Evolutionary conservation across 176 grass and related monocot species (phyloP).

Genomic region (Hordeum vulgare): MorexV3_pseudomolecules_assembly NC_058522.1:518533329-518533828

Average conservation of each 20-base stretch:
- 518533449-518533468: constrained; percentile 86
- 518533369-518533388: background rate
- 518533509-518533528: constrained; percentile 92
- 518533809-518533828: background rate
- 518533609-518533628: constrained; percentile 76
- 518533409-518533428: background rate
- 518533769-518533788: background rate
- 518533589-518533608: constrained; percentile 90
- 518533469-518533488: constrained; percentile 61
- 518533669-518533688: constrained; percentile 2
- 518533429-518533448: constrained; percentile 98
- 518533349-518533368: constrained; percentile 10
- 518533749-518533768: background rate
- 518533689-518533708: background rate
- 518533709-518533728: background rate
- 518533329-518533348: background rate
- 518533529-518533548: constrained; percentile 75
- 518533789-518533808: background rate
- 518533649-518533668: background rate
- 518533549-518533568: constrained; percentile 95
- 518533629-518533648: constrained; percentile 1
- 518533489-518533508: constrained; percentile 92
- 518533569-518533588: constrained; percentile 81
- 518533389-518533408: background rate
- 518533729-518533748: background rate